Conservation (phyloP, 1,284 basidiomycete genomes). For the Pseudozyma sp. region DNA sequence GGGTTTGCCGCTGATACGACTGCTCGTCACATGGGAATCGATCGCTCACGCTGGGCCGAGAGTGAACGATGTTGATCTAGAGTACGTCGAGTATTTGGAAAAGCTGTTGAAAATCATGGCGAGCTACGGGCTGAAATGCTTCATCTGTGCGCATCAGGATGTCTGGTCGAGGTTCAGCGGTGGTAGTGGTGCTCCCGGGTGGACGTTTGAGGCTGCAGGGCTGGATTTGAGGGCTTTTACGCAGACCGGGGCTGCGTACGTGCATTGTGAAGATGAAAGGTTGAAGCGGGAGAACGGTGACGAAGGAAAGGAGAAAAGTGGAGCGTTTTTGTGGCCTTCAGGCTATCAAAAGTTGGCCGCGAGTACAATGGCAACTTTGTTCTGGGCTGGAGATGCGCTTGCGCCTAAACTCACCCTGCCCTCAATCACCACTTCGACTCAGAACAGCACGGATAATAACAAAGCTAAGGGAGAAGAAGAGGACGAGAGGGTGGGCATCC, state of each 20-base stretch:
- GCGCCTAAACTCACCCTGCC: slow-evolving; percentile 75
- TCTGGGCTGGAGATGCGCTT: slow-evolving; percentile 73
- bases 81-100: slow-evolving; percentile 85
- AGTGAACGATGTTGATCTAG: slow-evolving; percentile 76
- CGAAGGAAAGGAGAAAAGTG: slow-evolving; percentile 47
- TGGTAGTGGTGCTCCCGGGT: slow-evolving; percentile 75
- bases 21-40: slow-evolving; percentile 94
- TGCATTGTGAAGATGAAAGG: slow-evolving; percentile 53
- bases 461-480: background rate
- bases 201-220: slow-evolving; percentile 72
- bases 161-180: slow-evolving; percentile 96
- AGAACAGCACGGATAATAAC: too few species aligned
- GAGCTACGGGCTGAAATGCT: slow-evolving; percentile 82
- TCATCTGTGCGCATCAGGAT: slow-evolving; percentile 75
- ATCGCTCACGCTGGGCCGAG: slow-evolving; percentile 81
- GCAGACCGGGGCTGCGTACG: slow-evolving; percentile 61
- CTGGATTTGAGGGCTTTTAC: slow-evolving; percentile 51
- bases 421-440: too few species aligned
- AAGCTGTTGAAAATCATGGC: slow-evolving; percentile 81
- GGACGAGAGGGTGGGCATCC: slow-evolving; percentile 72
- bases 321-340: slow-evolving; percentile 67
- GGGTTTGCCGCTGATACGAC: slow-evolving; percentile 71
- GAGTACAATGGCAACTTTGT: slow-evolving; percentile 70
- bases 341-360: slow-evolving; percentile 67
- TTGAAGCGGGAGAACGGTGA: slow-evolving; percentile 4